A percentile compares a stretch with the other conserved stretches of the same genome.
Conservation (phyloP, 2,329 filamentous ascomycete genomes). For the Trichoderma sp. region DNA sequence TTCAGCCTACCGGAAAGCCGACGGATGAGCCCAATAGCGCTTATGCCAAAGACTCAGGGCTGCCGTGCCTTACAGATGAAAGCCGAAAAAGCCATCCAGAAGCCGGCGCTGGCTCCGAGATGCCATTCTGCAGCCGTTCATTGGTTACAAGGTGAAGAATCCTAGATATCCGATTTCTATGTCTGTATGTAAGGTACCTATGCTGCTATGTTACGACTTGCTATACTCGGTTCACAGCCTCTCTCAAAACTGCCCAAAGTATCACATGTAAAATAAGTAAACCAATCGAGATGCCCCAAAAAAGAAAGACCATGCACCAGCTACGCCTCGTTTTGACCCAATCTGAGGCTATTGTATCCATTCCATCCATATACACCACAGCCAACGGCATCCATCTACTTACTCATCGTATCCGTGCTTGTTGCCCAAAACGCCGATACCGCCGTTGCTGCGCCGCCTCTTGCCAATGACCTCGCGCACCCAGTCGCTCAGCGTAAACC, state of each 20-base stretch:
- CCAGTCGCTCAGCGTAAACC: constrained; percentile 83
- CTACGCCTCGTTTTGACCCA: neutral
- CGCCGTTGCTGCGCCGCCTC: constrained; percentile 44
- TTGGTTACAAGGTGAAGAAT: neutral
- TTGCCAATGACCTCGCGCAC: constrained; percentile 52
- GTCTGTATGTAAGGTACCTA: neutral
- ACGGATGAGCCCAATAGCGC: neutral
- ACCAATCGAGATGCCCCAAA: neutral
- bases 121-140: neutral
- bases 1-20: constrained; percentile 1
- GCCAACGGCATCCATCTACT: neutral
- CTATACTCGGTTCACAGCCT: neutral
- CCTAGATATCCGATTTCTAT: neutral
- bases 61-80: neutral
- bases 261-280: neutral
- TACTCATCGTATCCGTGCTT: constrained; percentile 39
- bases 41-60: neutral
- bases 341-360: neutral
- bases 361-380: neutral
- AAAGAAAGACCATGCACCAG: neutral
- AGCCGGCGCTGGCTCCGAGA: neutral
- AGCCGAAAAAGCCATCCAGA: neutral
- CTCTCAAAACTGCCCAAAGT: neutral
- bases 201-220: neutral
- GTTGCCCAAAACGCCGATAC: constrained; percentile 50